These are phyloP conservation scores for Erodium texanum DNA, from an alignment of 441 rosid species.

Conservation along the genomic window DNA sequence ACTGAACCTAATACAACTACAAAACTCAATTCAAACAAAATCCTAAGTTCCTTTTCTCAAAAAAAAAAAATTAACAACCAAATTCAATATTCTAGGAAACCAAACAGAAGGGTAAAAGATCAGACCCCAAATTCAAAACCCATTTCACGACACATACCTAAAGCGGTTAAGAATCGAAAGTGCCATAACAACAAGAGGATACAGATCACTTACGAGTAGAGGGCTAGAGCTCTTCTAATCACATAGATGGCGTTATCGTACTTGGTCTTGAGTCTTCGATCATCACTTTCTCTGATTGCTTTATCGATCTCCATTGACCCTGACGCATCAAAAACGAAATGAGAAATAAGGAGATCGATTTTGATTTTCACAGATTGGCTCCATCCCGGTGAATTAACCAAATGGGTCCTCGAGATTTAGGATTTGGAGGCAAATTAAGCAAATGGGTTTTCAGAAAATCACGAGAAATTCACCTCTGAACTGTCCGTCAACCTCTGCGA, in stretches of 20 bases:
- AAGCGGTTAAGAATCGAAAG: conserved; percentile 14
- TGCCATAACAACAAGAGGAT: conserved; percentile 14
- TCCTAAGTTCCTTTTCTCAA: not conserved
- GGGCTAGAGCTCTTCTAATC: conserved; percentile 77
- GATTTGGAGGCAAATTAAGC: conserved; percentile 1
- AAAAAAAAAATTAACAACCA: not conserved
- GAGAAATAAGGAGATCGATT: conserved; percentile 21
- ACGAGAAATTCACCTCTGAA: conserved; percentile 17
- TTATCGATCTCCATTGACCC: conserved; percentile 78
- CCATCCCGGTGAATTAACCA: conserved; percentile 14
- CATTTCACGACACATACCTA: conserved; percentile 12
- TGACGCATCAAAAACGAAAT: conserved; percentile 18
- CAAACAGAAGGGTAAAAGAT: conserved; percentile 7
- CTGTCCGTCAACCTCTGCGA: not conserved
- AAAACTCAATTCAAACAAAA: not conserved
- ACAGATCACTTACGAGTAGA: conserved; percentile 68
- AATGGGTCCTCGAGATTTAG: conserved; percentile 15
- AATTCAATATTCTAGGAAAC: conserved; percentile 2
- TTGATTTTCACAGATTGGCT: not conserved
- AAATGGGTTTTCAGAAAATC: not conserved
- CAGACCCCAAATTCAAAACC: conserved; percentile 15
- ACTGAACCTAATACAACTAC: no score
- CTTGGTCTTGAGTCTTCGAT: conserved; percentile 84
- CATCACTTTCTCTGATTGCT: conserved; percentile 76
- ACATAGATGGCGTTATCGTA: conserved; percentile 84